phyloP scores from a whole-genome alignment of 306 rosid genomes.

The Casuarina cunninghamiana region DNA sequence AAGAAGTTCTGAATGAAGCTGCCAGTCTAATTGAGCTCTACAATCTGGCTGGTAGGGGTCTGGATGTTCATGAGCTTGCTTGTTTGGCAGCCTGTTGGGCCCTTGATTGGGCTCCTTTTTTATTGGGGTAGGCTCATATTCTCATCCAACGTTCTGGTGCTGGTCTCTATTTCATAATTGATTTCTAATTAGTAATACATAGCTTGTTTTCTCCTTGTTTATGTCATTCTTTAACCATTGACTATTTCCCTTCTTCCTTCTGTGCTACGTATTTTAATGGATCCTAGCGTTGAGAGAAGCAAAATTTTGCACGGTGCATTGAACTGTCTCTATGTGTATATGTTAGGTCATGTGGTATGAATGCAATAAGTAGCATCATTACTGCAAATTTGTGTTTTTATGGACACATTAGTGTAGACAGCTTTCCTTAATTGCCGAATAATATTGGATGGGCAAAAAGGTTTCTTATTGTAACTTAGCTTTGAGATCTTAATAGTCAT shows the following conservation, averaged over 20 bases:
- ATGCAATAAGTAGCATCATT: background rate
- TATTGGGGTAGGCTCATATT: constrained; percentile 57
- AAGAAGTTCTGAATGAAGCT: constrained; percentile 42
- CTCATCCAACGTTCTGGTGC: background rate
- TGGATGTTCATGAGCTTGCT: constrained; percentile 87
- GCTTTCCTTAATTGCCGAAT: background rate
- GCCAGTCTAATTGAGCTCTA: constrained; percentile 49
- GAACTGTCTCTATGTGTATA: background rate
- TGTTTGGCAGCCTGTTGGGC: constrained; percentile 79
- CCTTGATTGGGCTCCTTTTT: constrained; percentile 62
- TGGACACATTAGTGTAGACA: background rate
- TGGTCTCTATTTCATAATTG: background rate
- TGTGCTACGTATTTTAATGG: background rate
- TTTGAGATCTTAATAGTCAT: constrained; percentile 2
- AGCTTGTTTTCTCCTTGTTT: constrained; percentile 2
- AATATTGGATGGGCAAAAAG: background rate
- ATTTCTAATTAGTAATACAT: background rate
- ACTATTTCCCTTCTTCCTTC: background rate
- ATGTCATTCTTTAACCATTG: background rate
- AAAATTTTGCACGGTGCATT: background rate
- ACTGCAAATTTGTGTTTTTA: background rate
- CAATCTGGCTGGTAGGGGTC: constrained; percentile 51
- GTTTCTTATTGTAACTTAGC: constrained; percentile 4
- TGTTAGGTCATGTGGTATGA: background rate
- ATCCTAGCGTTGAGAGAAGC: background rate